Evolutionary conservation across 495 filamentous ascomycete genomes (phyloP).

Genomic region (Delitschia confertaspora): DNA sequence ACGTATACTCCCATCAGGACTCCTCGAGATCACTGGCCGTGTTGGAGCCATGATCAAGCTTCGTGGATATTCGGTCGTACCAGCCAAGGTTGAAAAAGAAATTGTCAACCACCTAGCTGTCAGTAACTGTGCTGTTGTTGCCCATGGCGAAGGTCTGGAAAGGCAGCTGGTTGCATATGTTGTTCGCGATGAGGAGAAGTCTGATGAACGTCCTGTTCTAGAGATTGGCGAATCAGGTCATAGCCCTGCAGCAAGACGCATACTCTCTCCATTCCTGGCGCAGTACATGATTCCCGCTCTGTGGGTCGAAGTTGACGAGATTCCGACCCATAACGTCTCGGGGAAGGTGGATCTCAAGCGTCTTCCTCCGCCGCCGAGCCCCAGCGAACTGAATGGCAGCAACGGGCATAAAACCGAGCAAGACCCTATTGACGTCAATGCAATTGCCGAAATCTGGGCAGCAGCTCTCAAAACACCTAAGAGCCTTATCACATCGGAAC

Average conservation of each 20-base stretch:
- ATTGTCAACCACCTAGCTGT: constrained; percentile 54
- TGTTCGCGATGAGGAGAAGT: constrained; percentile 47
- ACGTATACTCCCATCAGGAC: constrained; percentile 31
- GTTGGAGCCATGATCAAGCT: constrained; percentile 35
- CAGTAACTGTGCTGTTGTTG: constrained; percentile 48
- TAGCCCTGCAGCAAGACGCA: constrained; percentile 48
- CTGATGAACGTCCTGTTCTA: constrained; percentile 44
- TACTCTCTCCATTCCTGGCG: constrained; percentile 49
- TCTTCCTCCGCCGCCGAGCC: constrained; percentile 45
- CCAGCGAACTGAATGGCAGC: constrained; percentile 32
- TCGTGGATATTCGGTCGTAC: constrained; percentile 33
- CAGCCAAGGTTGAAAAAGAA: constrained; percentile 46
- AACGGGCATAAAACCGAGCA: constrained; percentile 35
- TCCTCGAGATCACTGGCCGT: constrained; percentile 33
- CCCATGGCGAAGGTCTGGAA: constrained; percentile 58
- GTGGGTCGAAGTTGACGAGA: constrained; percentile 52
- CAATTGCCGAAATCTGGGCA: constrained; percentile 54
- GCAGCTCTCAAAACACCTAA: constrained; percentile 47
- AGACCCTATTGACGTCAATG: constrained; percentile 46
- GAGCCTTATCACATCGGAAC: constrained; percentile 47
- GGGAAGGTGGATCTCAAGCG: constrained; percentile 58
- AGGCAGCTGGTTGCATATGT: constrained; percentile 60
- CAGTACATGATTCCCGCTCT: constrained; percentile 64
- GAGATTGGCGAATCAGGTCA: constrained; percentile 52
- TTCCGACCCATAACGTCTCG: constrained; percentile 58